Base-by-base conservation (phyloP, 441 rosid genomes). In the Croton setiger region DNA sequence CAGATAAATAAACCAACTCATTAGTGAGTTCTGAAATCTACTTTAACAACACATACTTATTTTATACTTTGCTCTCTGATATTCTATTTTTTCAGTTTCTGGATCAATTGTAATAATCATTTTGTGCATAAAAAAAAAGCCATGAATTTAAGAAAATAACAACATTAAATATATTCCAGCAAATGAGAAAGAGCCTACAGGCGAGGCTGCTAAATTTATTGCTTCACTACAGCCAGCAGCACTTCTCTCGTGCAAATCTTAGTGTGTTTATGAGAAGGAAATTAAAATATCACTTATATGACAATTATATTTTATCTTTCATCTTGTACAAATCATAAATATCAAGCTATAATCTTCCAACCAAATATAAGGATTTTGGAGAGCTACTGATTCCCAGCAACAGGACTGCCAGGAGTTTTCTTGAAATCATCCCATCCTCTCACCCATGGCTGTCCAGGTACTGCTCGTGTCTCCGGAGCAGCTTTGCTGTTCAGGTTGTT, bases 351-450 rank as follows among this genome's bases (percentile, higher is more conserved):
- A 39, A 45, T n/a, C 51, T 39, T 54, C 39, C 43, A 3, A 36
- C n/a, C 48, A 35, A 23, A 59, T 3, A 45, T 51, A 9, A 18
- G 54, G 27, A 31, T 41, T 51, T 9, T 13, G 54, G 27, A 41
- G 66, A 59, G 56, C 68, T 78, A 87, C 84, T 88, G 95, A 63
- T 88, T 87, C 57, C 95, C 90, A 1, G 87, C 72, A 0, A 76
- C 63, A 21, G 90, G 92, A 64, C 78, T 69, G 45, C 79, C 81
- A 0, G 66, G 79, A 13, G 74, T 76, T 76, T 88, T 86, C 86
- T 85, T 87, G 77, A 85, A 68, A 78, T 88, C 91, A 64, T 88
- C 87, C 94, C 94, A 88, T 14, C 94, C 94, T 75, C 88, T 80
- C 36, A 88, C 90, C 94, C 94, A 88, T 41, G 83, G 86, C 76